Evolutionary conservation across 2,329 filamentous ascomycete genomes (phyloP), one percentile per base, ranked within the genome.

Genomic region (Diaporthe sp.): DNA sequence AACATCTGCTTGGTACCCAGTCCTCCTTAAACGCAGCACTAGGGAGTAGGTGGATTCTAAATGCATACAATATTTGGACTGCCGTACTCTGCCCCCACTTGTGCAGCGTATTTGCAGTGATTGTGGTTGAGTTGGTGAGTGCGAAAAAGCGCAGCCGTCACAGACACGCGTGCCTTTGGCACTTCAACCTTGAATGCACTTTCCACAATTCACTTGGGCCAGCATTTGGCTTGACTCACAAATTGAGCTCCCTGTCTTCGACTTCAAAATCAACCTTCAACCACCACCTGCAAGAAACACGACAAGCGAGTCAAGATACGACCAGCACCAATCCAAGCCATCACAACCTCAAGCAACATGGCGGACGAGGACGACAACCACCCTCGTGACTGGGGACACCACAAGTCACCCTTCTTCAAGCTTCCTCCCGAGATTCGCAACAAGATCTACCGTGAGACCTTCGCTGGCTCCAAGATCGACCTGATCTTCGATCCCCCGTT

Each of bases 361-460:
- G 63, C 30, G 13, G 27, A 15, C 37, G 19, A 53, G 22, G 25
- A n/a, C 35, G n/a, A 27, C 25, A 44, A 30, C 12, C n/a, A 35
- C 42, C 51, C 42, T 12, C 37, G 27, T 15, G 22, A 32, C 66
- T 30, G 66, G 39, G 68, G 68, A 13, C 68, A 70, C 25, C 4
- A 1, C 17, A 32, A n/a, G 37, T 70, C 68, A 13, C 51, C 68
- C 4, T 12, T 70, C 19, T 70, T 70, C 68, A 70, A 50, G 53
- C 68, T 70, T 8, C 53, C 68, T n/a, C 25, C 25, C 10, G 68
- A 70, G 51, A 19, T 70, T 10, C 51, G 68, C 35, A 56, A 56
- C 51, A 70, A 17, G 37, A 37, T 70, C 39, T 70, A 58, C 51
- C 37, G 22, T 19, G 51, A 70, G 6, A 37, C 27, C 68, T 70